Base-by-base conservation (phyloP, 2,329 filamentous ascomycete species). In the Aschersonia sp. region DNA sequence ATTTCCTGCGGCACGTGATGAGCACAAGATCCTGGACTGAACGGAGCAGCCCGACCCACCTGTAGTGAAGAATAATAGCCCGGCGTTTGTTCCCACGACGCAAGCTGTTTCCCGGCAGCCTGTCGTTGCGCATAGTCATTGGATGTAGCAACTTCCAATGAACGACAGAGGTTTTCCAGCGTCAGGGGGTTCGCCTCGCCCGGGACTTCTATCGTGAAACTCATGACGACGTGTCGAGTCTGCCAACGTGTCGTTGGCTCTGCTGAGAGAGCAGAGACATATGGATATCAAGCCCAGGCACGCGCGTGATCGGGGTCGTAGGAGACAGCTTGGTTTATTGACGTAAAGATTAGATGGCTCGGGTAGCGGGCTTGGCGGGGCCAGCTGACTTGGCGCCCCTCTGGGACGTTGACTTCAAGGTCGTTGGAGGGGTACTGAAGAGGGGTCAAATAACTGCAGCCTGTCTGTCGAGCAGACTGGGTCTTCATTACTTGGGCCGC, bases 111-210 rank as follows among this genome's bases (percentile, higher is more conserved):
- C 5, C 77, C 79, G 4, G 80, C 78, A 42, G 81, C 73, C 56
- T 87, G 77, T 53, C 82, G 76, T 57, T 82, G 76, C 55, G 67
- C 67, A 55, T 79, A 72, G 49, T 81, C 73, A 45, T 73, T 72
- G 14, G 81, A 81, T 42, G 76, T 76, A 35, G 82, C 82, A 48
- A 76, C 70, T 51, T 79, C 69, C 47, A 89, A 68, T 9, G 76
- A 75, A 53, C 76, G 75, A 58, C 78, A 79, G 30, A 89, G 73
- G 59, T 81, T 76, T 50, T 75, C 70, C 49, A 75, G 64, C 50
- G 65, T 79, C 52, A 89, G 69, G 47, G 85, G 84, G 55, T 74
- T 87, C 43, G 87, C 83, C 68, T 92, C 87, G 54, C 85, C 88
- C 6, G 85, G 76, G 50, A 87, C 80, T 68, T 94, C 87, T 60